A percentile compares a stretch with the other conserved stretches of the same genome.
Evolutionary conservation across 257 asterid species (phyloP).

Genomic region (Forsythia suspensa): DNA sequence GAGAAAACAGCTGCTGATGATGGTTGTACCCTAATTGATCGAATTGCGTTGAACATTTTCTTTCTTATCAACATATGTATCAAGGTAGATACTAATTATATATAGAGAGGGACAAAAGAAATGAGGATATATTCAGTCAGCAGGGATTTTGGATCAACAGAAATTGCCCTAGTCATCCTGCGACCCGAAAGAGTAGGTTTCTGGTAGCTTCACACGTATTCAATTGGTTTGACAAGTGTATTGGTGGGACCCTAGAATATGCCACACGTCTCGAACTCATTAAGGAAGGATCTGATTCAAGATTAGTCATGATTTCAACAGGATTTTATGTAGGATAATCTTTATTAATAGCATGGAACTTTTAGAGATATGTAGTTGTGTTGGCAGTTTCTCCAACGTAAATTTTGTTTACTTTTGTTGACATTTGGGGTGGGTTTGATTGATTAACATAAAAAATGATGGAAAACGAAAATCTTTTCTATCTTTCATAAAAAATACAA

Average conservation of each 20-base stretch:
- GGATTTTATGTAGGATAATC: too few species aligned
- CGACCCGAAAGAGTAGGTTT: neutral
- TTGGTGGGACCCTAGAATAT: neutral
- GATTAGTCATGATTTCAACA: too few species aligned
- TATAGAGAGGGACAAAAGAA: constrained; percentile 9
- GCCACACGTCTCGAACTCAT: neutral
- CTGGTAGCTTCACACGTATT: constrained; percentile 30
- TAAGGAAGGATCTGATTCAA: too few species aligned
- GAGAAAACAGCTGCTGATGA: constrained; percentile 10
- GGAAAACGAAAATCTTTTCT: too few species aligned
- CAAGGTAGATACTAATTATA: neutral
- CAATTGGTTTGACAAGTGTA: constrained; percentile 1
- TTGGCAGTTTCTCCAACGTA: too few species aligned
- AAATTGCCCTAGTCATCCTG: neutral
- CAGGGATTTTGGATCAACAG: neutral
- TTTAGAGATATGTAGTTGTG: too few species aligned
- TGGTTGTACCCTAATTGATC: constrained; percentile 23
- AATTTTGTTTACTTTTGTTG: too few species aligned
- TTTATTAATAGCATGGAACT: too few species aligned
- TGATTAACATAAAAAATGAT: too few species aligned
- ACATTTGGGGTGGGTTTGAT: too few species aligned
- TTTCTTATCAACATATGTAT: neutral
- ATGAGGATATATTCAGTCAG: neutral
- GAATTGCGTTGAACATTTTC: constrained; percentile 36
- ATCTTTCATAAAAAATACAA: too few species aligned